Conservation (phyloP, 2,329 filamentous ascomycete genomes). For the Neofusicoccum kwambonambiense region DNA sequence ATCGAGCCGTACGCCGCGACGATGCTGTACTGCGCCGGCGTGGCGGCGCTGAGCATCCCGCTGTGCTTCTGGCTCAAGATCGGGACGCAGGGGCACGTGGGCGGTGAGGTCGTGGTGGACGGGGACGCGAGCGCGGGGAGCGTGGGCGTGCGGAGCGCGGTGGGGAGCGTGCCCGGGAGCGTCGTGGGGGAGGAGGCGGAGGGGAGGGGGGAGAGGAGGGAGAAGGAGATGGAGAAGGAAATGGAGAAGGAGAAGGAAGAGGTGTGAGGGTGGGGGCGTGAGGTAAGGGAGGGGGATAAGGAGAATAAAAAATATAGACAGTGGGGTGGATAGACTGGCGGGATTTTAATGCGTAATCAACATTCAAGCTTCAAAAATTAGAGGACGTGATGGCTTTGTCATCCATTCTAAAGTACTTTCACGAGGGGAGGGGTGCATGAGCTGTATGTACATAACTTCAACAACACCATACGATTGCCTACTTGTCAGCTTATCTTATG, state of each 20-base stretch:
- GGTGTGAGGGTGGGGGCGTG: not conserved
- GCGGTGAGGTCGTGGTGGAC: not conserved
- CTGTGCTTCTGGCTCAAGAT: constrained; percentile 55
- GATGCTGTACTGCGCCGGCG: constrained; percentile 51
- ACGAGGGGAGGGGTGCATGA: too few relatives aligned
- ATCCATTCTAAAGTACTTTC: too few relatives aligned
- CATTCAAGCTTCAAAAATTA: too few relatives aligned
- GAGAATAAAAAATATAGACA: too few relatives aligned
- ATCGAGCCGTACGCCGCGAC: constrained; percentile 53
- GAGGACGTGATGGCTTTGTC: too few relatives aligned
- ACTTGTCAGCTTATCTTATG: too few relatives aligned
- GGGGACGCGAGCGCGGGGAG: not conserved
- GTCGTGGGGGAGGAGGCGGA: not conserved
- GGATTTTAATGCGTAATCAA: too few relatives aligned
- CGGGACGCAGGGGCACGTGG: constrained; percentile 50
- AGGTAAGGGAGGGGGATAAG: too few relatives aligned
- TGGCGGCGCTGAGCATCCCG: constrained; percentile 45
- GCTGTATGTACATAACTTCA: too few relatives aligned
- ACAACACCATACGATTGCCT: too few relatives aligned
- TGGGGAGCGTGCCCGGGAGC: not conserved
- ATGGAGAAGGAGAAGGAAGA: not conserved
- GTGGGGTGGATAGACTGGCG: too few relatives aligned
- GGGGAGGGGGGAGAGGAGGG: not conserved
- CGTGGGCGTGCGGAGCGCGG: too few relatives aligned
- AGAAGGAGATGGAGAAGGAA: not conserved